A percentile compares a stretch with the other conserved stretches of the same genome.
Conservation (phyloP, 1,139 yeast genomes). For the Hemisphaericaspora xylanilytica region DNA sequence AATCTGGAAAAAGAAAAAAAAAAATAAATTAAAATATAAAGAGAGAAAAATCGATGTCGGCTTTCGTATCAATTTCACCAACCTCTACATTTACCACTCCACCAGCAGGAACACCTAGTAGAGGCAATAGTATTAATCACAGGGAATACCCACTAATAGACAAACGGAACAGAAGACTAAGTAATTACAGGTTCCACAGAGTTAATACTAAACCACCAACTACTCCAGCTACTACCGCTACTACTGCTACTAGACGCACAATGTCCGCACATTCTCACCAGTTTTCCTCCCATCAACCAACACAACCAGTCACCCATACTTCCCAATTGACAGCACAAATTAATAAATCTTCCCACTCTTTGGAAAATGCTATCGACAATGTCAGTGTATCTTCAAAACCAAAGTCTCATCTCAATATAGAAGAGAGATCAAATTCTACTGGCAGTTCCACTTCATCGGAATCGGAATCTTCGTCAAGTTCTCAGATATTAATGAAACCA, state of each 20-base stretch:
- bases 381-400: neutral
- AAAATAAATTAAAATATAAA: neutral
- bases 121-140: neutral
- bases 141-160: neutral
- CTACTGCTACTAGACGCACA: too few species aligned
- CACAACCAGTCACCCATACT: neutral
- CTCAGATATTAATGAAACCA: slow-evolving; percentile 2
- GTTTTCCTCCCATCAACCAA: slow-evolving; percentile 1
- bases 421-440: slow-evolving; percentile 3
- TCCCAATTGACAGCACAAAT: slow-evolving; percentile 11
- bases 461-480: slow-evolving; percentile 2
- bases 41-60: slow-evolving; percentile 1
- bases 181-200: neutral
- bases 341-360: slow-evolving; percentile 2
- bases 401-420: slow-evolving; percentile 1
- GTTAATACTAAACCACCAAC: neutral
- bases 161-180: neutral
- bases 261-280: too few species aligned
- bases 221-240: neutral
- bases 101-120: neutral
- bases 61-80: slow-evolving; percentile 1
- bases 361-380: too few species aligned
- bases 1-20: too few species aligned
- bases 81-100: neutral
- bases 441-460: slow-evolving; percentile 3